Base-by-base conservation (phyloP, 169 alveolate species). In the Cryptosporidium parvum region DNA sequence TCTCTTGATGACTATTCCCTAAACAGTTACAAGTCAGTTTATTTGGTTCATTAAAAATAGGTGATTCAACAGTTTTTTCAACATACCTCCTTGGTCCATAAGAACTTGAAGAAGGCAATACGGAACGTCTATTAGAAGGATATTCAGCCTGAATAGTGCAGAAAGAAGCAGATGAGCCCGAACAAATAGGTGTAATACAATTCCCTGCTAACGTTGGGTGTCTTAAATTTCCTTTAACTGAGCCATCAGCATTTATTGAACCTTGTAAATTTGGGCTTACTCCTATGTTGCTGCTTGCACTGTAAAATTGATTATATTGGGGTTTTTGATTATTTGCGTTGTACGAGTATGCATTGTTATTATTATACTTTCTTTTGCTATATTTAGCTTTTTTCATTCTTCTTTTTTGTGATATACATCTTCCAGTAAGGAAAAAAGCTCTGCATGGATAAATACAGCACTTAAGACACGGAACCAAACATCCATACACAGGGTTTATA, bases 1-100 rank as follows among this genome's bases (percentile, higher is more conserved):
- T 65, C 18, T 7, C 67, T 29, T 80, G n/a, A 37, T 31, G 33
- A 62, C 65, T 42, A 80, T 44, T 62, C 75, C 89, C 89, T 80
- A 65, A 62, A 80, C 80, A 80, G 33, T 31, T 62, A 65, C 70
- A 65, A 62, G 65, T 80, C 67, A 80, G 9, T 53, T 80, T 26
- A 44, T 80, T 80, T 62, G 73, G 8, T 62, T 80, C 75, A 59
- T 21, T 4, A 62, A 45, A 45, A 80, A 45, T 51, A n/a, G 10
- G 68, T 33, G 44, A 45, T 45, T 70, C 69, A 51, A 56, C 59
- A 18, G 33, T 61, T 35, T 80, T 59, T 62, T 62, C 75, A 80
- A 80, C 89, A 80, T 80, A 80, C 89, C 89, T 80, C 67, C 89
- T 80, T 80, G 72, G 89, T 62, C 89, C 89, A 80, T 80, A 80